Conservation (phyloP, 768 basidiomycete genomes). For the Dictyophora rubrovolvata region DNA sequence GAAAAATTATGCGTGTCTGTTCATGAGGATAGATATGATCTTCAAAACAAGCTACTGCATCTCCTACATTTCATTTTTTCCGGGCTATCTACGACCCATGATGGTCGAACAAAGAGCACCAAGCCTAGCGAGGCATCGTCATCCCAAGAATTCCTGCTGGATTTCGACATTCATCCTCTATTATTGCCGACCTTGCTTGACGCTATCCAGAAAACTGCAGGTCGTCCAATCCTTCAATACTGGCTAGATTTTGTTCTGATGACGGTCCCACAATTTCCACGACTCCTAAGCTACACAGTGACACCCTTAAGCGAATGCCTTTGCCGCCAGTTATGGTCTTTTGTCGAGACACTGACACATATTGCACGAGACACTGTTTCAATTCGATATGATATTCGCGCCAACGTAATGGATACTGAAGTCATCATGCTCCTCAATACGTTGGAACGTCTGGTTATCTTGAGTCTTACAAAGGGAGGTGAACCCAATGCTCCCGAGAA, state of each 20-base stretch:
- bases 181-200: constrained; percentile 72
- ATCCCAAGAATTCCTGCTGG: constrained; percentile 15
- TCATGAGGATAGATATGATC: constrained; percentile 59
- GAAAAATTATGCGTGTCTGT: constrained; percentile 67
- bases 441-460: constrained; percentile 68
- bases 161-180: constrained; percentile 50
- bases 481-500: constrained; percentile 19
- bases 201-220: constrained; percentile 58
- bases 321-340: constrained; percentile 53
- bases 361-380: constrained; percentile 28
- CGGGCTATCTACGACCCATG: constrained; percentile 35
- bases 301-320: constrained; percentile 72
- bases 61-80: constrained; percentile 81
- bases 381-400: constrained; percentile 32
- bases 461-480: constrained; percentile 47
- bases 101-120: background rate
- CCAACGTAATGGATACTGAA: constrained; percentile 65
- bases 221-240: constrained; percentile 79
- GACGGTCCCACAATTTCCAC: constrained; percentile 80
- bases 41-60: constrained; percentile 90
- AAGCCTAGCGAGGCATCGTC: background rate
- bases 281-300: constrained; percentile 53
- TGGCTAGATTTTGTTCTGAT: constrained; percentile 96
- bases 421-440: constrained; percentile 77
- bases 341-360: constrained; percentile 44